Evolutionary conservation across 306 rosid species (phyloP), one percentile per base, ranked within the genome.

Genomic region (Abrus pulchellus): DNA sequence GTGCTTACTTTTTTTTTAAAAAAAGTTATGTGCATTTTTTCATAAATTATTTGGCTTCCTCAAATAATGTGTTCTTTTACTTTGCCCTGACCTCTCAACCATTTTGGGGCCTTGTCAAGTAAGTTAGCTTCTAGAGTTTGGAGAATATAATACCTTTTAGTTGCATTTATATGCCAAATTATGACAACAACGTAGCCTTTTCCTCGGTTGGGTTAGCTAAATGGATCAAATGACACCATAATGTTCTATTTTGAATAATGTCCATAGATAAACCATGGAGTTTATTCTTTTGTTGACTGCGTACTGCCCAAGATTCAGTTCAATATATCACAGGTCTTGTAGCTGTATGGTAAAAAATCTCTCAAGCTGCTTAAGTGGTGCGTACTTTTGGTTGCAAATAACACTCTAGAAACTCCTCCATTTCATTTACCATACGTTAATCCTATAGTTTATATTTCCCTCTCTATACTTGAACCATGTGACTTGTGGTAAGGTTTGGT

Each of bases 111-210:
- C 53, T 59, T 80, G 68, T 57, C 53, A 76, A 71, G 70, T 71
- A 63, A n/a, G 50, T 60, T 56, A 5, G 38, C 48, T 40, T 72
- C 45, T 75, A 55, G 68, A 78, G 40, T 74, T 40, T 54, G 45
- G 32, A 60, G 82, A 75, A 78, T 50, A 43, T 52, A 81, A 40
- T 71, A 62, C 11, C 72, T 80, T 55, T 76, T 4, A 38, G 49
- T 80, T 59, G 3, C 56, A 81, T 29, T 72, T 72, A 12, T 50
- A 49, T 68, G 62, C 64, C 53, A 32, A 82, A 56, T 50, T 60
- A 67, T 13, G 3, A 40, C 7, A 38, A 3, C 13, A n/a, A 14
- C 30, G 30, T n/a, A 64, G 12, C 13, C 38, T 65, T 40, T 65
- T 41, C 33, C 33, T 65, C 14, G 30, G 33, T 14, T 40, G 52